These are phyloP conservation scores for Oropetium thomaeum DNA, from an alignment of 176 grass and related monocot genomes.

Conservation along the genomic window DNA sequence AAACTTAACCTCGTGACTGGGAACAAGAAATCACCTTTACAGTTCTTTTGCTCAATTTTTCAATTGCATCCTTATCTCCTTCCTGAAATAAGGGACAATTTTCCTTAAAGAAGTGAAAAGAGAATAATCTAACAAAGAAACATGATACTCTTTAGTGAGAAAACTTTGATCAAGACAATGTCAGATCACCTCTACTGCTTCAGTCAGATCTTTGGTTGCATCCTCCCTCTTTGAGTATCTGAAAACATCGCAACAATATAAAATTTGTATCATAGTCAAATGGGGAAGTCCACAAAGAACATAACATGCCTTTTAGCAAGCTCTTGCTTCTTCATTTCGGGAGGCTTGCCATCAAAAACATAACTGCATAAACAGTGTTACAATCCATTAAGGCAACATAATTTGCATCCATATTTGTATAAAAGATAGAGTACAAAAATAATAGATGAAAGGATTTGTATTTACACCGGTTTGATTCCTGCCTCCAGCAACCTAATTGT, in stretches of 20 bases:
- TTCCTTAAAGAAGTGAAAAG: neutral
- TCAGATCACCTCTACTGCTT: constrained; percentile 71
- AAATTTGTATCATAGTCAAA: neutral
- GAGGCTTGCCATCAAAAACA: constrained; percentile 96
- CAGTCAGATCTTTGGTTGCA: constrained; percentile 70
- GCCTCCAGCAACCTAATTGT: constrained; percentile 93
- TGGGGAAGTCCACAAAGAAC: neutral
- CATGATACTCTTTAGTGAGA: neutral
- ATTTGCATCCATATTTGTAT: neutral
- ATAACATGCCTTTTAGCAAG: constrained; percentile 70
- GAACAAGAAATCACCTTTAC: constrained; percentile 67
- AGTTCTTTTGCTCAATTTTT: constrained; percentile 94
- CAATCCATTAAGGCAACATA: neutral
- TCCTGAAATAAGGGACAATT: constrained; percentile 43
- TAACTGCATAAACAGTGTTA: constrained; percentile 54
- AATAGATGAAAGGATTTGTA: constrained; percentile 13
- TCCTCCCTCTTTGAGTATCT: constrained; percentile 87
- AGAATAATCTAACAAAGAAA: neutral
- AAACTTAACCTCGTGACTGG: neutral
- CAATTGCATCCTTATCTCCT: constrained; percentile 80
- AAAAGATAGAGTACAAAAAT: constrained; percentile 4
- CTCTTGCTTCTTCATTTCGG: constrained; percentile 87
- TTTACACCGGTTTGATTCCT: constrained; percentile 96
- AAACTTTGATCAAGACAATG: constrained; percentile 12
- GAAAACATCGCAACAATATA: constrained; percentile 10